Conservation (phyloP, 1,284 basidiomycete species). For the Ganoderma lingzhi region DNA sequence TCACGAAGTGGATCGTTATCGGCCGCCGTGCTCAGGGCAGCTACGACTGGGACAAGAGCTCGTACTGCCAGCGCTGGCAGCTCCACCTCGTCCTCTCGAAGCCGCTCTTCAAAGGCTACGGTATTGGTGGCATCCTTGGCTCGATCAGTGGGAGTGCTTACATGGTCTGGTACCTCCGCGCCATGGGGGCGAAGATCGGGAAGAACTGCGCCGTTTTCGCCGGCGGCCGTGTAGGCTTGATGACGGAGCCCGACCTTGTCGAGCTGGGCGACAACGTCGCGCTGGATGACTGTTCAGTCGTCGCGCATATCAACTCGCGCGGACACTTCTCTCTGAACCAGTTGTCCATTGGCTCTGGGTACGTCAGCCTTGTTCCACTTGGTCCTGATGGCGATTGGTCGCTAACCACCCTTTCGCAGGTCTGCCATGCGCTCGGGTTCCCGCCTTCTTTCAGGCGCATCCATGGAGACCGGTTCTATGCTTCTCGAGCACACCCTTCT, state of each 20-base stretch:
- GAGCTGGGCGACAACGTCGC: constrained; percentile 32
- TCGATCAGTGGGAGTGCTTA: constrained; percentile 28
- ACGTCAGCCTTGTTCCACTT: constrained; percentile 1
- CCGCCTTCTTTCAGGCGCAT: constrained; percentile 56
- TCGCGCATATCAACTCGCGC: constrained; percentile 34
- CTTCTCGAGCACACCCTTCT: constrained; percentile 56
- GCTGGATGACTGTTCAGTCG: constrained; percentile 33
- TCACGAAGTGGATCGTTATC: constrained; percentile 50
- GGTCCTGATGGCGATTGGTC: not conserved
- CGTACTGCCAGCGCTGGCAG: constrained; percentile 35
- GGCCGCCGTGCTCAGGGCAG: constrained; percentile 40
- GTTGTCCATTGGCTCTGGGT: constrained; percentile 27
- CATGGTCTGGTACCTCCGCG: constrained; percentile 31
- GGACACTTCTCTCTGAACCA: constrained; percentile 32
- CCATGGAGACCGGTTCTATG: constrained; percentile 57
- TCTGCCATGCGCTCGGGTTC: constrained; percentile 49
- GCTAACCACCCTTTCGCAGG: constrained; percentile 12
- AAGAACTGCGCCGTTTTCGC: constrained; percentile 32
- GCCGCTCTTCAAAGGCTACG: constrained; percentile 30
- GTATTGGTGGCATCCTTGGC: constrained; percentile 30
- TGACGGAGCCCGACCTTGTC: constrained; percentile 34
- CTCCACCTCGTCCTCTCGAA: constrained; percentile 33
- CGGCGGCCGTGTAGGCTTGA: constrained; percentile 29
- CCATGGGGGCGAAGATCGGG: constrained; percentile 32
- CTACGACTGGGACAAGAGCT: constrained; percentile 35